A percentile compares a stretch with the other conserved stretches of the same genome.
Conservation (phyloP, 225 moss, liverwort and hornwort species). For the Climacium dendroides region DNA sequence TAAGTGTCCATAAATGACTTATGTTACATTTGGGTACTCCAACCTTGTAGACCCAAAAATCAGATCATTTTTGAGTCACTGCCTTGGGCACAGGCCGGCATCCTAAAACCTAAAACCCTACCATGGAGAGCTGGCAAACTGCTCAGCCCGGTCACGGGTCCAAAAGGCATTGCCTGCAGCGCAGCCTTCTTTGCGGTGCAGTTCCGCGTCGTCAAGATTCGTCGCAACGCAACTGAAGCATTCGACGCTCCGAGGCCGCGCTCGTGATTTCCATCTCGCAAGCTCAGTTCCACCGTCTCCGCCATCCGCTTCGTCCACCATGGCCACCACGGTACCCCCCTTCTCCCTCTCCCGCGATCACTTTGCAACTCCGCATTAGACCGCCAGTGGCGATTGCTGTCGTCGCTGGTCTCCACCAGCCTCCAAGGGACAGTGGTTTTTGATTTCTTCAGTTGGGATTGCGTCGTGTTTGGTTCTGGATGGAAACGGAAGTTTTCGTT, state of each 20-base stretch:
- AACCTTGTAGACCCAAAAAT: too few species aligned
- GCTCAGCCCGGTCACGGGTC: neutral
- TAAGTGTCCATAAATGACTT: too few species aligned
- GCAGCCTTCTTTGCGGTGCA: neutral
- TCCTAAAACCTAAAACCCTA: neutral
- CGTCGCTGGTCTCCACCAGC: neutral
- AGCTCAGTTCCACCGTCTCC: neutral
- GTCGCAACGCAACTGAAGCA: neutral
- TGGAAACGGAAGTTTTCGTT: neutral
- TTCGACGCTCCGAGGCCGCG: neutral
- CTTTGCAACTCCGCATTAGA: neutral
- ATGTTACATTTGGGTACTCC: too few species aligned
- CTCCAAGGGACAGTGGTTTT: neutral
- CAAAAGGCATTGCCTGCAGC: neutral
- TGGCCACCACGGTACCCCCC: conserved; percentile 10
- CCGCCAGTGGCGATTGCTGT: neutral
- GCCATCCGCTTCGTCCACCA: neutral
- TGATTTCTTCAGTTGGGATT: neutral
- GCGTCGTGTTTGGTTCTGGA: neutral
- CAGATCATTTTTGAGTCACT: neutral
- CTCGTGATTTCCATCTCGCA: neutral
- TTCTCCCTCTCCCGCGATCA: neutral
- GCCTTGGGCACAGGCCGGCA: neutral
- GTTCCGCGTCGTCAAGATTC: neutral
- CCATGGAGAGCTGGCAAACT: too few species aligned